Evolutionary conservation across 2,329 filamentous ascomycete species (phyloP).

Genomic region (Epicoccum nigrum): DNA sequence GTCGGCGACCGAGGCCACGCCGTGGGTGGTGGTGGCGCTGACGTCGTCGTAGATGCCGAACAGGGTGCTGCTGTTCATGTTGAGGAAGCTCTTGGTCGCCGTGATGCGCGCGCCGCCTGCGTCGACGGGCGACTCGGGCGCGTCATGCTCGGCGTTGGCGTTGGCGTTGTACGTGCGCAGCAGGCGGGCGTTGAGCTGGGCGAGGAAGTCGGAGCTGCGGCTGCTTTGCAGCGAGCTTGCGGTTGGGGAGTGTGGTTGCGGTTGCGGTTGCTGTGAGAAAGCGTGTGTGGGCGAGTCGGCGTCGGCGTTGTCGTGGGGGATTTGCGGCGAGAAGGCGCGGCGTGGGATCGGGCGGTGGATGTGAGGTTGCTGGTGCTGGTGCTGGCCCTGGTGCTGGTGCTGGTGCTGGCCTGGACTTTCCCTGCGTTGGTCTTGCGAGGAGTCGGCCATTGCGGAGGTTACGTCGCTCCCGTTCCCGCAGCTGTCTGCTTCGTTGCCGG

Average conservation of each 20-base stretch:
- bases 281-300: conserved; percentile 36
- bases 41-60: conserved; percentile 79
- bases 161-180: conserved; percentile 38
- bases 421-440: neutral
- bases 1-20: conserved; percentile 58
- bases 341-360: conserved; percentile 49
- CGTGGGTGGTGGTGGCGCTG: conserved; percentile 31
- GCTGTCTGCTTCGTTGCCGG: neutral
- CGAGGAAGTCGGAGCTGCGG: conserved; percentile 41
- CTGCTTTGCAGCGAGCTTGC: conserved; percentile 25
- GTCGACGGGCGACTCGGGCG: conserved; percentile 21
- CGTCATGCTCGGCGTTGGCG: conserved; percentile 34
- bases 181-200: conserved; percentile 46
- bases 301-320: conserved; percentile 32
- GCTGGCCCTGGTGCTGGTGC: too few species aligned
- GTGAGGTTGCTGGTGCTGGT: conserved; percentile 34
- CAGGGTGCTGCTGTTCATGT: conserved; percentile 87
- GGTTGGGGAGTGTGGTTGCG: conserved; percentile 16
- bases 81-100: conserved; percentile 78
- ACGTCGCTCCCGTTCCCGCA: neutral
- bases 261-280: conserved; percentile 22
- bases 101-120: too few species aligned
- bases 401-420: too few species aligned
- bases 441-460: neutral
- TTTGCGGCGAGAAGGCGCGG: conserved; percentile 36